Evolutionary conservation across 2,329 filamentous ascomycete genomes (phyloP), one percentile per base, ranked within the genome.

Genomic region (Penicillium hesseltinei): DNA sequence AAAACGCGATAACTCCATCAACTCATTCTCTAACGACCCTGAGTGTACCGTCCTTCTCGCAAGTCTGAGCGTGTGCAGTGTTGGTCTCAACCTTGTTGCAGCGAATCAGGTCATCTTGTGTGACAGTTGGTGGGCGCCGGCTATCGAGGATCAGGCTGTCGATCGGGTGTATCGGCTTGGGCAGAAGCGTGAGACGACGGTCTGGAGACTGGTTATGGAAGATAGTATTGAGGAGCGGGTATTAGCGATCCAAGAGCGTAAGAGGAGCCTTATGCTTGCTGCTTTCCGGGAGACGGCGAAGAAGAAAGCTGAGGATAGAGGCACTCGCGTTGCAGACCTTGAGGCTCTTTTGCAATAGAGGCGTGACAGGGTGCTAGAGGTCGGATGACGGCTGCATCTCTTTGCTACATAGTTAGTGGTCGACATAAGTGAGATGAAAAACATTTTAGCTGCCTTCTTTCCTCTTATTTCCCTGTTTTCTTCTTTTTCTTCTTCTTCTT

Each of bases 81-180:
- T 96, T 1, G 92, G 92, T 0, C 80, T 96, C 45, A 96, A 96
- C 66, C 83, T 96, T 13, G 90, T 92, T 0, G 87, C 90, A 0
- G 92, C 92, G 0, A 91, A 94, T 66, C 92, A 92, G 7, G 90
- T 95, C 57, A 86, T 96, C 45, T 80, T 96, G 21, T 84, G 86
- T 0, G 92, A 96, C 72, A 89, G 85, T 58, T 96, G 91, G 92
- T 96, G 92, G 89, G 91, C 92, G 1, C 92, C 92, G 0, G 91
- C 91, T 0, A 94, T 96, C 54, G 92, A 96, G 73, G 91, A 96
- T 65, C 92, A 96, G 71, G 92, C 92, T 4, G 83, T 96, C 3
- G 92, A 96, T 70, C 88, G 92, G 5, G 91, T 96, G 7, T 90
- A 96, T 70, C 83, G 92, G 0, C 80, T 96, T 0, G 92, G 92